Evolutionary conservation across 768 basidiomycete genomes (phyloP).

Genomic region (Amanita pseudoporphyria): DNA sequence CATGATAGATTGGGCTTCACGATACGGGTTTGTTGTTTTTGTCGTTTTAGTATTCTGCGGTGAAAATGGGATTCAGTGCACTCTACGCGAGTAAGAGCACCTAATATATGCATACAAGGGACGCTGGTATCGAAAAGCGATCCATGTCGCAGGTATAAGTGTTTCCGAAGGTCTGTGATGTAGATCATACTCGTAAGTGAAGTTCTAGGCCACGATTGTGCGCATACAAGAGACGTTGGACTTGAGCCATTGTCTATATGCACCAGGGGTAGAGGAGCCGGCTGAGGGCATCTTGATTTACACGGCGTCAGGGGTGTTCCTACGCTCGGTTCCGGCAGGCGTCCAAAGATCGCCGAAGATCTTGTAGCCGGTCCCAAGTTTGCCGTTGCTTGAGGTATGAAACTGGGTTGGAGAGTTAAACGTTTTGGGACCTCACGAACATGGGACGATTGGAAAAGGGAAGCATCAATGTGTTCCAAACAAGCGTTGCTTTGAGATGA

Average conservation of each 20-base stretch:
- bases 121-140: neutral
- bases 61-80: neutral
- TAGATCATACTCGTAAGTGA: neutral
- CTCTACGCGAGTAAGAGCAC: neutral
- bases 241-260: neutral
- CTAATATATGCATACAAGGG: conserved; percentile 4
- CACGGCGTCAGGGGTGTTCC: neutral
- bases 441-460: neutral
- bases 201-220: neutral
- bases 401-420: neutral
- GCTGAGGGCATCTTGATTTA: neutral
- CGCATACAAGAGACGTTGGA: neutral
- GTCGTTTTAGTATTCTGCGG: neutral
- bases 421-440: neutral
- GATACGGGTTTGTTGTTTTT: neutral
- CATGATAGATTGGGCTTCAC: neutral
- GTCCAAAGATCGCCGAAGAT: conserved; percentile 1
- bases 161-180: neutral
- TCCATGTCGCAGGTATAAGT: neutral
- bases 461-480: neutral
- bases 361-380: neutral
- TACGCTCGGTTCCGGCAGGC: neutral
- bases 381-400: neutral
- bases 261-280: neutral
- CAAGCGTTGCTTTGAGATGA: neutral